phyloP scores from a whole-genome alignment of 2,329 filamentous ascomycete species.

The Fusarium tjaetaba region DNA sequence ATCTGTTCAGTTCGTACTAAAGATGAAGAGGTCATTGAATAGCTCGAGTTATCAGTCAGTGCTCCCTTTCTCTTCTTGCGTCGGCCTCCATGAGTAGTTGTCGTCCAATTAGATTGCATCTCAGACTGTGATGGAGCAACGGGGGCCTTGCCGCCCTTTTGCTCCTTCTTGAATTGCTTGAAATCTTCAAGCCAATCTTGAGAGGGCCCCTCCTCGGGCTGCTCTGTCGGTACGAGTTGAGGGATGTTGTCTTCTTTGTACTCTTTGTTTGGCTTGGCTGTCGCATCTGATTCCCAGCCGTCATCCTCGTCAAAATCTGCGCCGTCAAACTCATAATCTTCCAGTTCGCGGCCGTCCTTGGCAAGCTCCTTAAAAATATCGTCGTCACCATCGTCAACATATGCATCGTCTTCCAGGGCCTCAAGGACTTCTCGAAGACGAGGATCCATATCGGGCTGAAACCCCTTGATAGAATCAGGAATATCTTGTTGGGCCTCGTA shows the following conservation, averaged over 20 bases:
- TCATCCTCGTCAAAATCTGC: conserved; percentile 73
- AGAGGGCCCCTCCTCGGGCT: conserved; percentile 70
- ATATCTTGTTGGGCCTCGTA: conserved; percentile 95
- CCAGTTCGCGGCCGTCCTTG: conserved; percentile 75
- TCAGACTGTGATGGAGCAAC: conserved; percentile 66
- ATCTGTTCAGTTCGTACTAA: conserved; percentile 89
- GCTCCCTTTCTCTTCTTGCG: conserved; percentile 97
- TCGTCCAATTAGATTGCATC: conserved; percentile 76
- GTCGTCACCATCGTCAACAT: conserved; percentile 88
- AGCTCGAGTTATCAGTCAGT: conserved; percentile 84
- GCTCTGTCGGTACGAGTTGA: conserved; percentile 59
- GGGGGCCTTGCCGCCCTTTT: conserved; percentile 58
- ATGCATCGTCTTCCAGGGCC: conserved; percentile 94
- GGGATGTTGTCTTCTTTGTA: conserved; percentile 60
- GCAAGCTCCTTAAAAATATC: conserved; percentile 83
- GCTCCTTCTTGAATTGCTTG: conserved; percentile 90
- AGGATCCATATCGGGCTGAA: conserved; percentile 98
- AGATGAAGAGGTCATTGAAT: conserved; percentile 92
- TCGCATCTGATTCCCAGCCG: conserved; percentile 95
- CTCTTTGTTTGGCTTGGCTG: conserved; percentile 77
- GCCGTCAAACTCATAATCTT: conserved; percentile 82
- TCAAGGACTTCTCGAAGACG: conserved; percentile 89
- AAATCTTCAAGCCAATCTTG: conserved; percentile 93
- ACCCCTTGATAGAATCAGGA: conserved; percentile 89
- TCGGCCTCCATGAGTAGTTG: conserved; percentile 81